Evolutionary conservation across 306 rosid genomes (phyloP).

Genomic region (Corylus heterophylla): DNA sequence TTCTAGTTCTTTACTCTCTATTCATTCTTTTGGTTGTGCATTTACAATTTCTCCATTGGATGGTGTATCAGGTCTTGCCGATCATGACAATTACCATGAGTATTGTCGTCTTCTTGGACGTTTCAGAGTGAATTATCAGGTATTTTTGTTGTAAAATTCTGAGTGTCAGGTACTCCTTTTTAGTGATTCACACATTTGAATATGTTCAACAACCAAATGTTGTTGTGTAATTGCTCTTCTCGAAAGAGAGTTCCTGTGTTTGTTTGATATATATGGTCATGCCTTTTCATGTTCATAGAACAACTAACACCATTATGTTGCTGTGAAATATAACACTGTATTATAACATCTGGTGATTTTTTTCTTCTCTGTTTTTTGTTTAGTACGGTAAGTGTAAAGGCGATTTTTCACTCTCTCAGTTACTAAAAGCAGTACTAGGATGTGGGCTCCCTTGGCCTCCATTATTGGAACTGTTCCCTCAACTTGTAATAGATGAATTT

Average conservation of each 20-base stretch:
- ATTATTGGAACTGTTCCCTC: neutral
- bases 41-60: constrained; percentile 26
- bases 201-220: neutral
- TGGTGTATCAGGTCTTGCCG: constrained; percentile 78
- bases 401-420: neutral
- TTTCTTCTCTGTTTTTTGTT: neutral
- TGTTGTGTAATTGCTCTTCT: neutral
- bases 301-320: neutral
- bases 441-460: neutral
- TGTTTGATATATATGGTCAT: neutral
- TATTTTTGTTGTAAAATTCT: constrained; percentile 28
- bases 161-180: constrained; percentile 15
- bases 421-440: neutral
- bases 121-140: constrained; percentile 97
- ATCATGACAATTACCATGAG: constrained; percentile 98
- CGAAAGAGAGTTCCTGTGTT: neutral
- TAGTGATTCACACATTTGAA: constrained; percentile 1
- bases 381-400: neutral
- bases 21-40: constrained; percentile 20
- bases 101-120: constrained; percentile 99
- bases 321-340: neutral
- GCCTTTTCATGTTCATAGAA: neutral
- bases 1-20: neutral
- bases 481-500: neutral
- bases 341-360: neutral